Base-by-base conservation (phyloP, 2,329 filamentous ascomycete genomes). In the Colletotrichum tofieldiae region DNA sequence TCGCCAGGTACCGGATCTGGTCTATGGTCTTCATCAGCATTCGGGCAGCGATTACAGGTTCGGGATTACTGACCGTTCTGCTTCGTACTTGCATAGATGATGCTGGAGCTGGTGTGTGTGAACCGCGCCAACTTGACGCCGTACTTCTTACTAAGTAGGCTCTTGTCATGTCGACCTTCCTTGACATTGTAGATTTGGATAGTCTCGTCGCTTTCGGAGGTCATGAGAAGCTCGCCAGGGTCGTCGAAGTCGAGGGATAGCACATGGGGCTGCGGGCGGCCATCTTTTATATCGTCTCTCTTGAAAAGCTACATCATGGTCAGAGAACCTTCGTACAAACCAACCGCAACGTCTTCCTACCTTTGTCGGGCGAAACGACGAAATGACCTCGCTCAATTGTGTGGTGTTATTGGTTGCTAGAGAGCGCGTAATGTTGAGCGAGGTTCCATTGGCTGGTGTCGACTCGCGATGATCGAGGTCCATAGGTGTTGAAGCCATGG, bases 211-310 rank as follows among this genome's bases (percentile, higher is more conserved):
- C 94, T 95, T 76, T 95, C 94, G 7, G 95, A 94, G 0, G 95
- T 94, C 83, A 99, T 94, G 72, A 97, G 89, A 61, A 96, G 93
- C 82, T 98, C 95, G 81, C 96, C 96, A 54, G 94, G 93, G 84
- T 98, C 95, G 82, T 98, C 95, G 80, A 98, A 99, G 85, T 99
- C 96, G 77, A 99, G 90, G 1, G 96, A 98, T 11, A 96, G 93
- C 72, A 98, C 91, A 75, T 91, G 88, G 5, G 92, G 90, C 62
- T 87, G 85, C 12, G 86, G 82, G 70, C 84, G 84, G 69, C 82
- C 83, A 58, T 88, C 87, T 76, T 88, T 89, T 51, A 85, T 76
- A 73, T 89, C 87, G 52, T 90, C 86, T 71, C 90, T 87, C 56
- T 85, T 86, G 76, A 93, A 92, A 23, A 92, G 87, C 87, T 91